These are phyloP conservation scores for Cordyceps sp. DNA, from an alignment of 2,329 filamentous ascomycete genomes.

Conservation along the genomic window DNA sequence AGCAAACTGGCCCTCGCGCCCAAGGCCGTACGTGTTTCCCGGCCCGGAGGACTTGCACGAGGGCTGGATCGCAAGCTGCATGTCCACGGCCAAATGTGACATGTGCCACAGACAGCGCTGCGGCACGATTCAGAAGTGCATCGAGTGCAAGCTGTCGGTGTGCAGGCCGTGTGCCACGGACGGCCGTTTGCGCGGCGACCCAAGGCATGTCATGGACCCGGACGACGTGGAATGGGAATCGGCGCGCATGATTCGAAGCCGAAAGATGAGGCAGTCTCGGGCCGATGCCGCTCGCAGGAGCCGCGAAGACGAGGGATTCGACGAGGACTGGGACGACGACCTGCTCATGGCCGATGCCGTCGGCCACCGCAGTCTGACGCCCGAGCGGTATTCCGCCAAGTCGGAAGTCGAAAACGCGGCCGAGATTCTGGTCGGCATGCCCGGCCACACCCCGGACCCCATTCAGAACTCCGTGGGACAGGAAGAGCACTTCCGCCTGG, in stretches of 20 bases:
- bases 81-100: conserved; percentile 12
- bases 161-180: conserved; percentile 7
- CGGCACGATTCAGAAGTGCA: conserved; percentile 9
- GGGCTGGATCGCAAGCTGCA: conserved; percentile 7
- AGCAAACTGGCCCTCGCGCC: too few species aligned
- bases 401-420: neutral
- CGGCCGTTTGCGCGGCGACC: conserved; percentile 5
- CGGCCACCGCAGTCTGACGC: neutral
- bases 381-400: neutral
- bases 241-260: neutral
- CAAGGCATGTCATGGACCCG: conserved; percentile 7
- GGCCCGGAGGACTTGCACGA: conserved; percentile 3
- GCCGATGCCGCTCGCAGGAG: too few species aligned
- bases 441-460: too few species aligned
- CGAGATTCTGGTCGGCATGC: conserved; percentile 2
- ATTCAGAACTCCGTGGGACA: too few species aligned
- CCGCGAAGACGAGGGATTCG: too few species aligned
- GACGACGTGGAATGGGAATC: conserved; percentile 6
- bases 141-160: conserved; percentile 8
- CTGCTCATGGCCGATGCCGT: too few species aligned
- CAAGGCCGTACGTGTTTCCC: neutral
- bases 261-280: neutral
- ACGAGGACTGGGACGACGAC: too few species aligned
- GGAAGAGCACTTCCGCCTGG: too few species aligned
- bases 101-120: conserved; percentile 8